phyloP scores from a whole-genome alignment of 345 rosid genomes.

The Gossypium rotundifolium region DNA sequence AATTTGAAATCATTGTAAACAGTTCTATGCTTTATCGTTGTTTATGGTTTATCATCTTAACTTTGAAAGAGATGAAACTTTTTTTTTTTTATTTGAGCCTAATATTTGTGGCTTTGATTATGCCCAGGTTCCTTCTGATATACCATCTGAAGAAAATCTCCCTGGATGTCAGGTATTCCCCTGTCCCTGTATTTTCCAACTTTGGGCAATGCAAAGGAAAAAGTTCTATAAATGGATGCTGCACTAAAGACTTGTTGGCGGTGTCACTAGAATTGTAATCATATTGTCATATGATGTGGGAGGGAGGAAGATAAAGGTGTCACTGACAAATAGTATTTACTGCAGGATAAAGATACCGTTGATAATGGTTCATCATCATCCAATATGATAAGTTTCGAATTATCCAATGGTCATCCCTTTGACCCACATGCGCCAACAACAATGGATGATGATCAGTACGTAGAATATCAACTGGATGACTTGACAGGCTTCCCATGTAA shows the following conservation, averaged over 20 bases:
- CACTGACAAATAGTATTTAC: slow-evolving; percentile 8
- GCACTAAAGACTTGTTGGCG: neutral
- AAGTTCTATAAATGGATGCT: neutral
- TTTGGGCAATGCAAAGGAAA: neutral
- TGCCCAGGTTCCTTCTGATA: slow-evolving; percentile 72
- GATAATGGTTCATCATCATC: slow-evolving; percentile 57
- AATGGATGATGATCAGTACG: slow-evolving; percentile 65
- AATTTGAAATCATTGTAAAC: neutral
- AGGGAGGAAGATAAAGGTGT: slow-evolving; percentile 9
- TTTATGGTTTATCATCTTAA: slow-evolving; percentile 1
- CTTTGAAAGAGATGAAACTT: neutral
- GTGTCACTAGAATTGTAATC: neutral
- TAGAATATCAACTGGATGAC: slow-evolving; percentile 80
- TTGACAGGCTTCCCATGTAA: slow-evolving; percentile 65
- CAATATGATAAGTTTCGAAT: slow-evolving; percentile 78
- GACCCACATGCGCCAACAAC: slow-evolving; percentile 52
- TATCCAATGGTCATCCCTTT: slow-evolving; percentile 54
- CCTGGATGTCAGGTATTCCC: slow-evolving; percentile 46
- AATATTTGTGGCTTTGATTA: slow-evolving; percentile 10
- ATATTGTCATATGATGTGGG: neutral
- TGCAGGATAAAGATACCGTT: slow-evolving; percentile 48
- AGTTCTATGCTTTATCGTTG: neutral
- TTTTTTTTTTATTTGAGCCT: neutral
- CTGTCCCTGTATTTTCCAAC: neutral
- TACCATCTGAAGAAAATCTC: slow-evolving; percentile 38